Base-by-base conservation (phyloP, 768 basidiomycete genomes). In the Tulasnella sp. region DNA sequence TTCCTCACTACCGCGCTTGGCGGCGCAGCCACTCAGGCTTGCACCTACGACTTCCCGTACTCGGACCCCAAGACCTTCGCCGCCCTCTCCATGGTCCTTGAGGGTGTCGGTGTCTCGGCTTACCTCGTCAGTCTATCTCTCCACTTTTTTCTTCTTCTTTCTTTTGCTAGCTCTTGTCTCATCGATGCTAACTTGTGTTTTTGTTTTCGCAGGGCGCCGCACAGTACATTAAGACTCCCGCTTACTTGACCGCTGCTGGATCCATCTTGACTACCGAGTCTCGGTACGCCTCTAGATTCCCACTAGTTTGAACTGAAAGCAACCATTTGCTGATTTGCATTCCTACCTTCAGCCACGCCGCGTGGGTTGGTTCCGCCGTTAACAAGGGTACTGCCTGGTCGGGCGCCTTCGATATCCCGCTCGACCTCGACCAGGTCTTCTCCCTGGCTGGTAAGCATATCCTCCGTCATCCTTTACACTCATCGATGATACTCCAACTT, bases 241-340 rank as follows among this genome's bases (percentile, higher is more conserved):
- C 38, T 22, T 45, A 77, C 66, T 66, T 80, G 19, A 78, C 78
- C 2, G 75, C 77, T 17, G 77, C 80, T 3, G 83, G 75, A 1
- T 75, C 74, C n/a, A 84, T 88, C 63, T 72, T 85, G 48, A 71
- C 80, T n/a, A 77, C 76, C 53, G 82, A 86, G 66, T 76, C 81
- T 22, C 77, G 82, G 38, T 38, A 38, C 5, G 34, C 15, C 34
- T 38, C 15, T 5, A 7, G 15, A 5, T 38, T 15, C 34, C 15
- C 34, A 5, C 15, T 15, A 15, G 7, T 38, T 38, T 38, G 5
- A 38, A 38, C 15, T 15, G 5, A 7, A 15, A 38, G 7, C 34
- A 38, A 7, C 34, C 5, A 38, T 38, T 38, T 38, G 15, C 34
- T 38, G 5, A 38, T 38, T 38, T 38, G 34, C 34, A 15, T 38